Conservation (phyloP, 257 asterid species). For the Solanum lignicaule region DNA sequence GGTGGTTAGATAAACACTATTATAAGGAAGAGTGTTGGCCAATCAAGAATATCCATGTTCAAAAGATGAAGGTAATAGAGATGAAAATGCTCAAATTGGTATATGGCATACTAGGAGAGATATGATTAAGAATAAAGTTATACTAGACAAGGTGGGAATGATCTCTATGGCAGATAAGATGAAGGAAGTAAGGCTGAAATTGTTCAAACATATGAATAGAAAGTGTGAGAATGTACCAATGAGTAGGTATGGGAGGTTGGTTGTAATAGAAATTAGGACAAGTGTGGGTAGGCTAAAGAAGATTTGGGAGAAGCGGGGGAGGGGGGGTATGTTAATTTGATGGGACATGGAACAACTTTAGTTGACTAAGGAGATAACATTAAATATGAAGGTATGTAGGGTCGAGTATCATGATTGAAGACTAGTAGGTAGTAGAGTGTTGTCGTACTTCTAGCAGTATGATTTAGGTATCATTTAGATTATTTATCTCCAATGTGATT, state of each 20-base stretch:
- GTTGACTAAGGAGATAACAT: neutral
- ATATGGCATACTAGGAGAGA: neutral
- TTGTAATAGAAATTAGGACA: neutral
- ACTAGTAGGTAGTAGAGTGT: neutral
- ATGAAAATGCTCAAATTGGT: neutral
- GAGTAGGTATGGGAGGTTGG: neutral
- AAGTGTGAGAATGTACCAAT: neutral
- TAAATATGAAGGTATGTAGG: neutral
- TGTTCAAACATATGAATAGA: neutral
- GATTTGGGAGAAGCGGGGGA: neutral
- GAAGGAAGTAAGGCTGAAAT: neutral
- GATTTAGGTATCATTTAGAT: neutral
- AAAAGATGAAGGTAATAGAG: neutral
- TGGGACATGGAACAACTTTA: neutral
- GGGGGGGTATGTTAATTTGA: neutral
- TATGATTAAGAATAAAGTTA: neutral
- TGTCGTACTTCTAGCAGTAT: neutral
- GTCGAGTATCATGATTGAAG: neutral
- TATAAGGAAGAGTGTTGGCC: neutral
- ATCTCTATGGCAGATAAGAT: neutral
- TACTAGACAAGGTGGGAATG: neutral
- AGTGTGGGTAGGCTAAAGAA: neutral
- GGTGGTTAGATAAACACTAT: neutral
- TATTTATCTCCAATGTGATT: neutral
- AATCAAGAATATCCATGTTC: neutral